Evolutionary conservation across 345 rosid genomes (phyloP).

Genomic region (Carallia pectinifolia): DNA sequence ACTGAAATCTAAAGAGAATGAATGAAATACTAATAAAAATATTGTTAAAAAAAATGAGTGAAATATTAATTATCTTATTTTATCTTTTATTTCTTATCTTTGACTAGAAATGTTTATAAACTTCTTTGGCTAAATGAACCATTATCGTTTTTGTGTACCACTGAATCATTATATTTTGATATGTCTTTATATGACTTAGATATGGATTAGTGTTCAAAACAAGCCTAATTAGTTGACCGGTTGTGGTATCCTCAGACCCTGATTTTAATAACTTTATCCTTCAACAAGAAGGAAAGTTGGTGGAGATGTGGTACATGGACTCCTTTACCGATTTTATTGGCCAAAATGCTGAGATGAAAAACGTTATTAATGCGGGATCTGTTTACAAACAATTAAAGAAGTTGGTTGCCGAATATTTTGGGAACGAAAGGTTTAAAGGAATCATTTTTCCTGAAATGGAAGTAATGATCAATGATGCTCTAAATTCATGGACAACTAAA

Average conservation of each 20-base stretch:
- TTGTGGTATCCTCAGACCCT: slow-evolving; percentile 22
- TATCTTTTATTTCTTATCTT: too few species aligned
- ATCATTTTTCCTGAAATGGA: neutral
- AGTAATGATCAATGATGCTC: neutral
- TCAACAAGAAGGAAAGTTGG: slow-evolving; percentile 28
- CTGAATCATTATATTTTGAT: neutral
- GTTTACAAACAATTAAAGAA: slow-evolving; percentile 7
- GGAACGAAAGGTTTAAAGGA: neutral
- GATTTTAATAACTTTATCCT: slow-evolving; percentile 26
- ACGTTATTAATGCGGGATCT: neutral
- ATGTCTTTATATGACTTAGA: neutral
- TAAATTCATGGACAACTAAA: slow-evolving; percentile 5
- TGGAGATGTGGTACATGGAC: slow-evolving; percentile 23
- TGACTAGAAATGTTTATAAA: too few species aligned
- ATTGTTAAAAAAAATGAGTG: too few species aligned
- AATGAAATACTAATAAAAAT: too few species aligned
- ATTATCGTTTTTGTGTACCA: too few species aligned
- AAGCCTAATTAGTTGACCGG: slow-evolving; percentile 21
- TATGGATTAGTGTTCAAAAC: slow-evolving; percentile 25
- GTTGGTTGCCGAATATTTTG: slow-evolving; percentile 3
- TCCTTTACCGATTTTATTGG: slow-evolving; percentile 12
- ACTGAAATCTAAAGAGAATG: too few species aligned
- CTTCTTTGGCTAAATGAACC: too few species aligned
- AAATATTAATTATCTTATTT: too few species aligned
- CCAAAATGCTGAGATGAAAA: slow-evolving; percentile 1